These are phyloP conservation scores for Penicillium sp. DNA, from an alignment of 2,329 filamentous ascomycete genomes.

Conservation along the genomic window DNA sequence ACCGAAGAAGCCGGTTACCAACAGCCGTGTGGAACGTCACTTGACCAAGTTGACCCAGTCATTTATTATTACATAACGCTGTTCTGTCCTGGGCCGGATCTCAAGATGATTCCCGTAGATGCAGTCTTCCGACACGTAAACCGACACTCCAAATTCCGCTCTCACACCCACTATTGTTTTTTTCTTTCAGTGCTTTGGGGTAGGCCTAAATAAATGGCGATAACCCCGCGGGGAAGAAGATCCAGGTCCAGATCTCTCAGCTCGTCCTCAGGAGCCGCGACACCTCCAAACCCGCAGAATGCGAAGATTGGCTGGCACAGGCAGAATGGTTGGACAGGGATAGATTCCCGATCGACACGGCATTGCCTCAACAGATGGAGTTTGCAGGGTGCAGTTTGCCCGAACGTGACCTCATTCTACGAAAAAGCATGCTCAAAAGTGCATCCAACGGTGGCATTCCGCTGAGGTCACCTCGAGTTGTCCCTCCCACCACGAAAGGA, in stretches of 20 bases:
- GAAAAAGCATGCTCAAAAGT: neutral
- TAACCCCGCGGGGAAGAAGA: conserved; percentile 7
- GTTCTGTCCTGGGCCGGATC: conserved; percentile 11
- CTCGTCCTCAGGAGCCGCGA: neutral
- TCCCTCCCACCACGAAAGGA: neutral
- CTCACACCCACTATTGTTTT: neutral
- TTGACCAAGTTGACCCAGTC: conserved; percentile 16
- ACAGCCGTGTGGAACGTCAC: conserved; percentile 30
- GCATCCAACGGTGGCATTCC: neutral
- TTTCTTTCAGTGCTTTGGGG: neutral
- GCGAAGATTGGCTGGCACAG: conserved; percentile 20
- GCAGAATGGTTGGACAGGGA: conserved; percentile 16
- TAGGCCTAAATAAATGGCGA: neutral
- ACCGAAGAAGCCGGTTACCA: conserved; percentile 30
- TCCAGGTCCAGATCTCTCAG: neutral
- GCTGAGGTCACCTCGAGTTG: neutral
- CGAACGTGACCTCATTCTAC: neutral
- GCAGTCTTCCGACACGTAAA: conserved; percentile 5
- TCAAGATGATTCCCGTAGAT: neutral
- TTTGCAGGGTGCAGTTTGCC: neutral
- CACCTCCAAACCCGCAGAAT: neutral
- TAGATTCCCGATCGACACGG: conserved; percentile 26
- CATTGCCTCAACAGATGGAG: conserved; percentile 12
- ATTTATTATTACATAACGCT: conserved; percentile 27
- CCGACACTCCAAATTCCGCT: neutral